A percentile compares a stretch with the other conserved stretches of the same genome.
phyloP scores from a whole-genome alignment of 1,139 yeast species.

The Saccharomycopsis crataegensis region DNA sequence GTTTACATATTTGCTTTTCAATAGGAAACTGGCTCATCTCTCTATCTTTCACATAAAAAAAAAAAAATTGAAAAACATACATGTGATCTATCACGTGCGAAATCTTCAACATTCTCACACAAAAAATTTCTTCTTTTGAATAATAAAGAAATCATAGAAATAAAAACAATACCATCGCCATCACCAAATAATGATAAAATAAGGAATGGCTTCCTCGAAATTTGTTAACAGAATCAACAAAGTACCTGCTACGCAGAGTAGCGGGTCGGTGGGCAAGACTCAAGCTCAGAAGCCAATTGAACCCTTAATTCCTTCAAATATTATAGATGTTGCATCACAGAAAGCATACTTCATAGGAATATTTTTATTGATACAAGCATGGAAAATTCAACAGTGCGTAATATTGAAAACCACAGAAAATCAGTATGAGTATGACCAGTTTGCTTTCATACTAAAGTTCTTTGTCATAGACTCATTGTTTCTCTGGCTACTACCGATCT shows the following conservation, averaged over 20 bases:
- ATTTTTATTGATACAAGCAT: constrained; percentile 70
- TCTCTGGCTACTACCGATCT: constrained; percentile 60
- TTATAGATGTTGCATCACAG: constrained; percentile 79
- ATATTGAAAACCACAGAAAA: constrained; percentile 29
- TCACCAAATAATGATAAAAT: background rate
- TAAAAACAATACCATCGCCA: too few species aligned
- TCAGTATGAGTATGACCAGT: constrained; percentile 39
- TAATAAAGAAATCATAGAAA: too few species aligned
- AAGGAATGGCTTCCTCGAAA: background rate
- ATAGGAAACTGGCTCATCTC: too few species aligned
- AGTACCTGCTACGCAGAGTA: background rate
- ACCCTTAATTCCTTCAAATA: constrained; percentile 46
- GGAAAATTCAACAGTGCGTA: constrained; percentile 69
- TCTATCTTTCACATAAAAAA: too few species aligned
- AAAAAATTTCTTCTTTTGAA: too few species aligned
- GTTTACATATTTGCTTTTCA: background rate
- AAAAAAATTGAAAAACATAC: too few species aligned
- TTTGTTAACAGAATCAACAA: background rate
- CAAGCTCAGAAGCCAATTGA: constrained; percentile 7
- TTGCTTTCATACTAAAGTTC: constrained; percentile 63
- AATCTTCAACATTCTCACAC: too few species aligned
- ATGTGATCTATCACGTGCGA: too few species aligned
- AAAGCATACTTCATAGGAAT: constrained; percentile 55
- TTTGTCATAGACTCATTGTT: constrained; percentile 64
- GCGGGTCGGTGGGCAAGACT: background rate